phyloP scores from a whole-genome alignment of 768 basidiomycete genomes.

The Termitomyces sp. region DNA sequence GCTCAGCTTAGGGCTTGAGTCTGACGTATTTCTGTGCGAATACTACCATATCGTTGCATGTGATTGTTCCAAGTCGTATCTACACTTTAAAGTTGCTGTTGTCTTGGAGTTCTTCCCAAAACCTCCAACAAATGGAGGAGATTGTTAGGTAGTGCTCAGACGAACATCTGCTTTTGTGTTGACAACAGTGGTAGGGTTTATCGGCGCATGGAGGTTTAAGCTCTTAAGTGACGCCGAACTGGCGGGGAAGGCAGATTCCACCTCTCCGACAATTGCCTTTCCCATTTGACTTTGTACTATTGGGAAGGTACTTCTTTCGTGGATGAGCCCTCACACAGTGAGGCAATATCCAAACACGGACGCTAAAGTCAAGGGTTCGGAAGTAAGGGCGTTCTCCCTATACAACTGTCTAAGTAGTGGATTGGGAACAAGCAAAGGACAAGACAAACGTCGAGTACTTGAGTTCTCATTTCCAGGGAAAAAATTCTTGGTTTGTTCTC shows the following conservation, averaged over 20 bases:
- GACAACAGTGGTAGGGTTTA: slow-evolving; percentile 24
- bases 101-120: slow-evolving; percentile 9
- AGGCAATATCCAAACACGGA: slow-evolving; percentile 5
- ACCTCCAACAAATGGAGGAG: slow-evolving; percentile 17
- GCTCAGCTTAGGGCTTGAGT: slow-evolving; percentile 71
- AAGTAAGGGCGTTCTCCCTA: slow-evolving; percentile 8
- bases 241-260: slow-evolving; percentile 9
- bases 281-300: slow-evolving; percentile 11
- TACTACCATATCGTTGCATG: too few relatives aligned
- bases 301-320: slow-evolving; percentile 7
- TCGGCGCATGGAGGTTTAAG: slow-evolving; percentile 21
- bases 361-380: neutral
- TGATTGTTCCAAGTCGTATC: too few relatives aligned
- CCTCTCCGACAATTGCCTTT: neutral
- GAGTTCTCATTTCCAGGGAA: neutral
- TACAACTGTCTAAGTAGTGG: slow-evolving; percentile 8
- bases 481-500: neutral
- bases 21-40: neutral
- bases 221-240: slow-evolving; percentile 12
- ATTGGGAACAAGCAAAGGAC: neutral
- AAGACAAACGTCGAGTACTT: neutral
- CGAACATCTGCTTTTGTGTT: slow-evolving; percentile 22
- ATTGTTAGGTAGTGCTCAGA: slow-evolving; percentile 25
- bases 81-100: slow-evolving; percentile 10
- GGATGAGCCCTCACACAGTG: slow-evolving; percentile 3